Evolutionary conservation across 2,329 filamentous ascomycete genomes (phyloP).

Genomic region (Alternaria ethzedia): DNA sequence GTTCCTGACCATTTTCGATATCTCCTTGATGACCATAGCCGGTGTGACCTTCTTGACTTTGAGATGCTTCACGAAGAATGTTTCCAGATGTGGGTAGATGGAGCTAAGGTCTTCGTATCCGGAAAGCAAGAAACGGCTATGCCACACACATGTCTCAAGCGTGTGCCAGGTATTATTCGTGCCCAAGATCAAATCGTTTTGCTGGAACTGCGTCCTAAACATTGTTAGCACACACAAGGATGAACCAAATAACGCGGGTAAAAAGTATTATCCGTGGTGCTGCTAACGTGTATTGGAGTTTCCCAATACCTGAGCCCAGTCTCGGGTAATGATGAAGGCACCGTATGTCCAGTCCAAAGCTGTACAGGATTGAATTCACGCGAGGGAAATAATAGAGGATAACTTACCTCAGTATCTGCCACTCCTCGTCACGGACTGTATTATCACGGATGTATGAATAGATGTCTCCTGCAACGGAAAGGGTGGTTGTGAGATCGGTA

Average conservation of each 20-base stretch:
- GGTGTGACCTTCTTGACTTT: slow-evolving; percentile 19
- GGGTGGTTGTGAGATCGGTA: background rate
- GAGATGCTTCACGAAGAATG: slow-evolving; percentile 8
- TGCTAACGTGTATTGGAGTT: no score
- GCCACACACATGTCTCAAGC: slow-evolving; percentile 20
- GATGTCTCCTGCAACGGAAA: background rate
- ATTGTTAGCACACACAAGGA: background rate
- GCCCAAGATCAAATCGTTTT: slow-evolving; percentile 8
- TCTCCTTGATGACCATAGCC: slow-evolving; percentile 21
- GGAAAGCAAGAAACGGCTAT: slow-evolving; percentile 13
- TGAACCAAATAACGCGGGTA: background rate
- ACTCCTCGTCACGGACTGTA: no score
- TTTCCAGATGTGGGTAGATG: slow-evolving; percentile 11
- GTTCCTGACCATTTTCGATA: slow-evolving; percentile 14
- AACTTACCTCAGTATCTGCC: background rate
- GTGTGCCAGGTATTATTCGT: slow-evolving; percentile 12
- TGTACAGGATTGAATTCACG: background rate
- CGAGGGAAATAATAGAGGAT: background rate
- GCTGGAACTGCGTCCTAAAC: slow-evolving; percentile 1
- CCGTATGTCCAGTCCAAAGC: no score
- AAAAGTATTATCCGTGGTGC: background rate
- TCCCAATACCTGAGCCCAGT: no score
- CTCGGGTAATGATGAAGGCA: no score
- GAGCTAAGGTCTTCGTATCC: slow-evolving; percentile 15
- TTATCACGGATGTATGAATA: background rate